Evolutionary conservation across 768 basidiomycete genomes (phyloP), one percentile per base, ranked within the genome.

Genomic region (Boletales sp.): DNA sequence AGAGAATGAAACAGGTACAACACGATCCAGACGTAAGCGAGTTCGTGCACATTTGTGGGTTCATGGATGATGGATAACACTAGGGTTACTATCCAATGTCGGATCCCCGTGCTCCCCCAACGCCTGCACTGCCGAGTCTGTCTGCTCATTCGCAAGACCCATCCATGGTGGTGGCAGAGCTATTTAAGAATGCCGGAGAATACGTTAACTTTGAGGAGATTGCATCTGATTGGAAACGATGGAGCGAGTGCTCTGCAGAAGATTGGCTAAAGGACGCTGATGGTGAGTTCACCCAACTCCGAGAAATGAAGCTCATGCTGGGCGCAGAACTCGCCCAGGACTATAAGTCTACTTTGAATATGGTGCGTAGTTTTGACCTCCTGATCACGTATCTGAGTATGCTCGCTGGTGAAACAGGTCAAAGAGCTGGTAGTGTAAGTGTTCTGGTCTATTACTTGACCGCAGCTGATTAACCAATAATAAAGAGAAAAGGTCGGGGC

Each of bases 241-340:
- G 67, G 67, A 59, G 39, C 35, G 58, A 56, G 12, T 65, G 66
- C 32, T 55, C 65, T 9, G 61, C 40, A 34, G 66, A 67, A 17
- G 65, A 67, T 42, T 67, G 66, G 67, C 18, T 69, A 19, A 60
- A 63, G 44, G 66, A 58, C 17, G 49, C 57, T 17, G 67, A 69
- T 15, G 56, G 66, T 69, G n/a, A 45, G 63, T 47, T 40, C 29
- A 31, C 14, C 21, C 5, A 31, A 35, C 19, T 17, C 18, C 40
- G 37, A 27, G 19, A 13, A 18, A 40, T 9, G 5, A 31, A 27
- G 30, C 51, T 17, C 46, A 8, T 14, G 36, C 36, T 43, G n/a
- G 36, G 32, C 2, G 4, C 44, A 65, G 66, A 51, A 48, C 40
- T 63, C n/a, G 48, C 50, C 15, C 31, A 59, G 35, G 51, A 56